A percentile compares a stretch with the other conserved stretches of the same genome.
These are phyloP conservation scores for Dryas drummondii DNA, from an alignment of 306 rosid species.

Conservation along the genomic window DNA sequence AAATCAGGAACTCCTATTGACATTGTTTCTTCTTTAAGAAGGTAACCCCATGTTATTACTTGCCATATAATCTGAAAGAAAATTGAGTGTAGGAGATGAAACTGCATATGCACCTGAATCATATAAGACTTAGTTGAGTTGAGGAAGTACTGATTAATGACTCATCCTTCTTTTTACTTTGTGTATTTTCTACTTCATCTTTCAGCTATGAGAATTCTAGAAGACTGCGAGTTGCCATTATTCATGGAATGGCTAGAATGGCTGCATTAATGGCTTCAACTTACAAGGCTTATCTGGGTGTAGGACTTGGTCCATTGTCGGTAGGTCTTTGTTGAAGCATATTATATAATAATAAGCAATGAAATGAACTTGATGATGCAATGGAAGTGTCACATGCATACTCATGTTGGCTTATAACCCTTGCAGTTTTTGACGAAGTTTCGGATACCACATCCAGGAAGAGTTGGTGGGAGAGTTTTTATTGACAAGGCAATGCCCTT, in stretches of 20 bases:
- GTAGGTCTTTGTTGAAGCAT: constrained; percentile 32
- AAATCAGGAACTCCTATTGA: constrained; percentile 61
- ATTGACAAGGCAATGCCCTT: constrained; percentile 77
- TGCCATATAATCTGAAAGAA: constrained; percentile 14
- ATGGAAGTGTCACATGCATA: background rate
- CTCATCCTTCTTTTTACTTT: background rate
- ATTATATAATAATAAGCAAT: constrained; percentile 9
- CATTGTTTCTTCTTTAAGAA: constrained; percentile 62
- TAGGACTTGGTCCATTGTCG: constrained; percentile 93
- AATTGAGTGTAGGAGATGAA: constrained; percentile 7
- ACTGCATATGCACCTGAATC: constrained; percentile 7
- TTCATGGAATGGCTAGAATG: constrained; percentile 99
- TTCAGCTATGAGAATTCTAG: constrained; percentile 74
- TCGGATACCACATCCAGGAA: constrained; percentile 95
- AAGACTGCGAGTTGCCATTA: constrained; percentile 69
- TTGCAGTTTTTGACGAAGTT: constrained; percentile 84
- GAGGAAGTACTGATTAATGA: background rate
- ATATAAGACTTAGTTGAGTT: background rate
- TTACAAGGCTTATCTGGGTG: constrained; percentile 83
- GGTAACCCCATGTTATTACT: constrained; percentile 35
- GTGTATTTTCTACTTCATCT: background rate
- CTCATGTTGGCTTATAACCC: constrained; percentile 15
- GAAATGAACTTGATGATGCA: constrained; percentile 17
- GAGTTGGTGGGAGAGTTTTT: constrained; percentile 81
- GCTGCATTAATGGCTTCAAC: constrained; percentile 97